phyloP scores from a whole-genome alignment of 2,329 filamentous ascomycete genomes.

The Pseudocercospora fuligena region DNA sequence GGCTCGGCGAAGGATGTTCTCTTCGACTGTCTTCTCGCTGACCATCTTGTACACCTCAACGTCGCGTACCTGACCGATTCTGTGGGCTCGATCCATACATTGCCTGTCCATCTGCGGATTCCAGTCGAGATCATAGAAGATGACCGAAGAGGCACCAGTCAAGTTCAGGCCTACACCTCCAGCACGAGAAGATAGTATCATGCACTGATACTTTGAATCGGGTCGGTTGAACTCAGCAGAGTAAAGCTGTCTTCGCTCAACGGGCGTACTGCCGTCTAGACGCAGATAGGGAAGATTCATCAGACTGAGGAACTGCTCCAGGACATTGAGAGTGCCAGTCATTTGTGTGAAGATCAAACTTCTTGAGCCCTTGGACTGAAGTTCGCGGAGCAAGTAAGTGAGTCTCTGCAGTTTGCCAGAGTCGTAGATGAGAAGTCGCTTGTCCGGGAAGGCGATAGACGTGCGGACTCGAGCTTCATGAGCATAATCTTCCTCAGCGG shows the following conservation, averaged over 20 bases:
- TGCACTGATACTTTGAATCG: constrained; percentile 87
- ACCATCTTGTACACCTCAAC: constrained; percentile 88
- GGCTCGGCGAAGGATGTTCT: constrained; percentile 94
- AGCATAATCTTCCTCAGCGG: constrained; percentile 74
- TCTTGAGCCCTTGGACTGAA: constrained; percentile 89
- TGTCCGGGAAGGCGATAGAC: constrained; percentile 96
- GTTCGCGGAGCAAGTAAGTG: constrained; percentile 79
- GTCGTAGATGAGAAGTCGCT: constrained; percentile 93
- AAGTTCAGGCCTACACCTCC: constrained; percentile 95
- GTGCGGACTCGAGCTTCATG: constrained; percentile 91
- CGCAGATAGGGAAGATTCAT: constrained; percentile 96
- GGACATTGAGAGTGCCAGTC: constrained; percentile 96
- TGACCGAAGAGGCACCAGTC: constrained; percentile 94
- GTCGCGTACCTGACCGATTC: constrained; percentile 95
- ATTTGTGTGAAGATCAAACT: constrained; percentile 99
- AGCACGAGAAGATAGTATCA: constrained; percentile 93
- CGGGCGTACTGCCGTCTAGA: constrained; percentile 93
- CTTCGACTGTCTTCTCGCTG: constrained; percentile 78
- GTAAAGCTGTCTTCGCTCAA: constrained; percentile 92
- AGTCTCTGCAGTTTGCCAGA: constrained; percentile 94
- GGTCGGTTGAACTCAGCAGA: constrained; percentile 93
- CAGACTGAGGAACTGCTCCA: constrained; percentile 97
- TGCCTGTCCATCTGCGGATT: constrained; percentile 99
- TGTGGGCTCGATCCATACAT: constrained; percentile 95
- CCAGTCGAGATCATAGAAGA: constrained; percentile 99